Base-by-base conservation (phyloP, 345 rosid species). In the Anacardium occidentale region DNA sequence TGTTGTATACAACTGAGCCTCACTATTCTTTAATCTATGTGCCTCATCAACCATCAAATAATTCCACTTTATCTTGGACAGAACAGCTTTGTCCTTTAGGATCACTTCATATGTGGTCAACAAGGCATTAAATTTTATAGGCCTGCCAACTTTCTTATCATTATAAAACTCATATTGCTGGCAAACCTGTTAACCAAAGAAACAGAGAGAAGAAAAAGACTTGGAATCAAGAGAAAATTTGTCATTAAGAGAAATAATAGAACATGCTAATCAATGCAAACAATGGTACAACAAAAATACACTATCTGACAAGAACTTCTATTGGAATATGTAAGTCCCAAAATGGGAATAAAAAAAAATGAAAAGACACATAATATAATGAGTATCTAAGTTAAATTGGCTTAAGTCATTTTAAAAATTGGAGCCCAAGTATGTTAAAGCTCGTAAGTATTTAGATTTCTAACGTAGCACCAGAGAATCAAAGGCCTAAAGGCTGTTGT, bases 41-140 rank as follows among this genome's bases (percentile, higher is more conserved):
- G 99, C 99, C 83, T 96, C 98, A 83, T 96, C 99, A 77, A 96
- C 99, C 99, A 96, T 96, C 76, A 90, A 74, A 84, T 96, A 96
- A 82, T 80, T 88, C 99, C 99, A 96, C 85, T 83, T 96, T 74
- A 96, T 90, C 89, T 86, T 96, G 64, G 98, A 93, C 62, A 96
- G 94, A 64, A 91, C 88, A 62, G 88, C 90, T 77, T 96, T 96
- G 72, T 96, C 99, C 83, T 96, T 96, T 67, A 96, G 86, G 71
- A 96, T 93, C 52, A 96, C 99, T 85, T 96, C 99, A 81, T 96
- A 96, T 3, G 98, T 96, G 61, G 99, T 96, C 88, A 96, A 79
- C 70, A 96, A 82, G 4, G 97, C 65, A 81, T 85, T 93, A 77
- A 93, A 96, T 80, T 93, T 96, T 78, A 87, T 91, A 68, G 97